A percentile compares a stretch with the other conserved stretches of the same genome.
These are phyloP conservation scores for Candida tropicalis DNA, from an alignment of 1,139 yeast genomes.

Conservation along the genomic window DNA sequence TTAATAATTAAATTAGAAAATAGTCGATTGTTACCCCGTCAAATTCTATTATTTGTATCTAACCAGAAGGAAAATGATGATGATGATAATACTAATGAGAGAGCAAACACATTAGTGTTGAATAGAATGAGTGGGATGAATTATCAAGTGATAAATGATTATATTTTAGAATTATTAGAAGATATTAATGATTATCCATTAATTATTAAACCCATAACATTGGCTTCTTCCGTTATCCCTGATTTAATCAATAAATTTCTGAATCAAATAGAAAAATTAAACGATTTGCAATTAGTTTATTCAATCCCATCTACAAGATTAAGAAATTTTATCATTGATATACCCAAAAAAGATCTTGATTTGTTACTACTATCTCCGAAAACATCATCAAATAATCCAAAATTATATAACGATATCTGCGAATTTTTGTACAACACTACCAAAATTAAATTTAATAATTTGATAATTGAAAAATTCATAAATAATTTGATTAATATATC, in stretches of 20 bases:
- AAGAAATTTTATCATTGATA: slow-evolving; percentile 25
- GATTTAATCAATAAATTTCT: slow-evolving; percentile 17
- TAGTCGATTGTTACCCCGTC: slow-evolving; percentile 13
- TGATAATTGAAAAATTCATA: slow-evolving; percentile 24
- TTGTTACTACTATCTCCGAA: not conserved
- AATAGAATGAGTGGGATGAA: slow-evolving; percentile 8
- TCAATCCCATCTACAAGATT: slow-evolving; percentile 17
- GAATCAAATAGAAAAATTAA: slow-evolving; percentile 10
- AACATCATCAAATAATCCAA: slow-evolving; percentile 1
- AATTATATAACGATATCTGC: slow-evolving; percentile 15
- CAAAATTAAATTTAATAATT: slow-evolving; percentile 23
- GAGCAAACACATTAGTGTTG: slow-evolving; percentile 9
- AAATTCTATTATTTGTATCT: slow-evolving; percentile 14
- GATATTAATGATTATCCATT: slow-evolving; percentile 18
- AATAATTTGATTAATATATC: slow-evolving; percentile 21
- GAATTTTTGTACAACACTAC: slow-evolving; percentile 23
- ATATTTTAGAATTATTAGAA: slow-evolving; percentile 14
- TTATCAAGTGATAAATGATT: slow-evolving; percentile 11
- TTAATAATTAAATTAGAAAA: slow-evolving; percentile 12
- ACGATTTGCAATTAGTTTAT: slow-evolving; percentile 22
- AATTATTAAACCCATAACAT: slow-evolving; percentile 17
- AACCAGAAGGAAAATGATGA: not conserved
- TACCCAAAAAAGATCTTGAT: slow-evolving; percentile 25
- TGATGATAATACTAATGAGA: not conserved
- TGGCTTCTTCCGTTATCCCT: slow-evolving; percentile 15